These are phyloP conservation scores for Clonostachys sp. DNA, from an alignment of 2,329 filamentous ascomycete genomes.

Conservation along the genomic window DNA sequence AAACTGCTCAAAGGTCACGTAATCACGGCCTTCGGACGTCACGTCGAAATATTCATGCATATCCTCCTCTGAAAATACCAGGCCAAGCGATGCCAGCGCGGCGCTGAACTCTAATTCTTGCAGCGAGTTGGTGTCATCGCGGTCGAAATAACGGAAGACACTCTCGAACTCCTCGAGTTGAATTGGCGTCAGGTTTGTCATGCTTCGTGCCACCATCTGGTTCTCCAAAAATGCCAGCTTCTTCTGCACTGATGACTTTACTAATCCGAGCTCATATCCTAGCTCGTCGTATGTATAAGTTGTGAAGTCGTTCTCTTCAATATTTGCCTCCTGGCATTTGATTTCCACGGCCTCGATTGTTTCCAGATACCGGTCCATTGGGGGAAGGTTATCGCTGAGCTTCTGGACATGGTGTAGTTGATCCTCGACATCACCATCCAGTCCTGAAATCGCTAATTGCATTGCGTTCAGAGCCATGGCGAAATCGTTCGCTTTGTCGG, in stretches of 20 bases:
- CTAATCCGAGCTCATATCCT: slow-evolving; percentile 85
- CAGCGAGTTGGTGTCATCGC: slow-evolving; percentile 83
- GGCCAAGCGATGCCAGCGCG: slow-evolving; percentile 85
- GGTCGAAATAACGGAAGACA: slow-evolving; percentile 96
- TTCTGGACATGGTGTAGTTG: slow-evolving; percentile 83
- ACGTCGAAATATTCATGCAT: slow-evolving; percentile 95
- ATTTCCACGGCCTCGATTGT: slow-evolving; percentile 82
- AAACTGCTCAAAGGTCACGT: slow-evolving; percentile 96
- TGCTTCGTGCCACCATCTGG: slow-evolving; percentile 95
- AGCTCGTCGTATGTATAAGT: slow-evolving; percentile 98
- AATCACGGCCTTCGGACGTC: slow-evolving; percentile 72
- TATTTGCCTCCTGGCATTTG: slow-evolving; percentile 93
- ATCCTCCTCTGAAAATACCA: slow-evolving; percentile 95
- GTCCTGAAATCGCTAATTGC: slow-evolving; percentile 89
- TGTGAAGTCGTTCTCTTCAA: slow-evolving; percentile 99
- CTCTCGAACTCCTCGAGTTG: slow-evolving; percentile 98
- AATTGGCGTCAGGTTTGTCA: slow-evolving; percentile 98
- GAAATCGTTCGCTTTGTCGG: slow-evolving; percentile 98
- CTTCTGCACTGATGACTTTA: slow-evolving; percentile 89
- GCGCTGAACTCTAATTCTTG: slow-evolving; percentile 95
- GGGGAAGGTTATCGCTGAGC: slow-evolving; percentile 79
- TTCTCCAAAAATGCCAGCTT: slow-evolving; percentile 97
- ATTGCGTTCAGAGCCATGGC: slow-evolving; percentile 92
- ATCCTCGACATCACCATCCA: slow-evolving; percentile 95
- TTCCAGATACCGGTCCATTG: slow-evolving; percentile 85